These are phyloP conservation scores for Phaseolus lunatus DNA, from an alignment of 306 rosid species.

Conservation along the genomic window DNA sequence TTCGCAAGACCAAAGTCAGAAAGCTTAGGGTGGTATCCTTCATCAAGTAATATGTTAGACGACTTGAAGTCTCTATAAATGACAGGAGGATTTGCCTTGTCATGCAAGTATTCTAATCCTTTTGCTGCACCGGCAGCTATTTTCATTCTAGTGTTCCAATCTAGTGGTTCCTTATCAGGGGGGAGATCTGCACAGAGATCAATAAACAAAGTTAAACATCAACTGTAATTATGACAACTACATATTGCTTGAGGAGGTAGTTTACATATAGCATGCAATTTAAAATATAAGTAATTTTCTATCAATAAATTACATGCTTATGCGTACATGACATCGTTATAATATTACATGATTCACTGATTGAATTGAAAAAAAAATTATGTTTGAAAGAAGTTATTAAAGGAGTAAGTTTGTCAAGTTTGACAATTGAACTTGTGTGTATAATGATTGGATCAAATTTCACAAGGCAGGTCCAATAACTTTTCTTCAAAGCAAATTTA, in stretches of 20 bases:
- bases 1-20: conserved; percentile 97
- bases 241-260: conserved; percentile 1
- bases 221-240: neutral
- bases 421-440: neutral
- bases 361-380: neutral
- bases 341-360: neutral
- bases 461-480: neutral
- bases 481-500: too few species aligned
- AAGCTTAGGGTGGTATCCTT: conserved; percentile 86
- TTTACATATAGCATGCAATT: neutral
- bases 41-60: conserved; percentile 86
- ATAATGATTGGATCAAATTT: neutral
- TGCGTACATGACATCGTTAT: neutral
- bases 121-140: conserved; percentile 92
- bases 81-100: conserved; percentile 91
- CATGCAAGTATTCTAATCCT: conserved; percentile 89
- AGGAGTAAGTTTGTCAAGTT: neutral
- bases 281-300: neutral
- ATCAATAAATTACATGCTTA: neutral
- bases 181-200: conserved; percentile 68
- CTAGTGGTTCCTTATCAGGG: conserved; percentile 78
- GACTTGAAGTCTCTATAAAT: conserved; percentile 94
- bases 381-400: neutral
- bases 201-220: conserved; percentile 5
- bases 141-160: conserved; percentile 94